A percentile compares a stretch with the other conserved stretches of the same genome.
These are phyloP conservation scores for Coffea canephora DNA, from an alignment of 257 asterid species.

Conservation along the genomic window DNA sequence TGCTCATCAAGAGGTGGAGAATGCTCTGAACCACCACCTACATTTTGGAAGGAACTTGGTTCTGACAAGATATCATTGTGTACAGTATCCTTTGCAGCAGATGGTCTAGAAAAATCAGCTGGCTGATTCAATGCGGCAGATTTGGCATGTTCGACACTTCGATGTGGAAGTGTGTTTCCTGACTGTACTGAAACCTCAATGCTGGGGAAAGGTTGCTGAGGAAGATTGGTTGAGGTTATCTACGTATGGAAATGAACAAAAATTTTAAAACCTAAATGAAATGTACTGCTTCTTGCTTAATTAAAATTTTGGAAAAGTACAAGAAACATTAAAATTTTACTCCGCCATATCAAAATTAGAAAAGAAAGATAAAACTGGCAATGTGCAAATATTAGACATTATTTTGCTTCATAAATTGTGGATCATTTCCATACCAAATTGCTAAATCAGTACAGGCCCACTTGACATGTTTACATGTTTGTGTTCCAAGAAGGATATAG, in stretches of 20 bases:
- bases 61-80: slow-evolving; percentile 29
- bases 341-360: not conserved
- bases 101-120: slow-evolving; percentile 36
- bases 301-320: not conserved
- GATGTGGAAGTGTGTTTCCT: slow-evolving; percentile 26
- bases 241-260: slow-evolving; percentile 15
- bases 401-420: not conserved
- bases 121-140: slow-evolving; percentile 23
- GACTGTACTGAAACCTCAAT: slow-evolving; percentile 40
- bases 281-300: not conserved
- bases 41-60: slow-evolving; percentile 26
- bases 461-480: not conserved
- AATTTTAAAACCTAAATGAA: not conserved
- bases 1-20: slow-evolving; percentile 66
- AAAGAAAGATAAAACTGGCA: not conserved
- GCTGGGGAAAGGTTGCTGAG: slow-evolving; percentile 44
- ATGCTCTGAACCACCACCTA: slow-evolving; percentile 36
- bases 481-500: not conserved
- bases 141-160: slow-evolving; percentile 25
- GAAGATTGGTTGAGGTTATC: slow-evolving; percentile 31
- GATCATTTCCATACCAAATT: not conserved
- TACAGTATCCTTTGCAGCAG: slow-evolving; percentile 32
- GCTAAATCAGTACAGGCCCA: not conserved
- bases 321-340: not conserved
- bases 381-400: not conserved